A percentile compares a stretch with the other conserved stretches of the same genome.
phyloP scores from a whole-genome alignment of 1,284 basidiomycete species.

The Tylopilus orsonianus region DNA sequence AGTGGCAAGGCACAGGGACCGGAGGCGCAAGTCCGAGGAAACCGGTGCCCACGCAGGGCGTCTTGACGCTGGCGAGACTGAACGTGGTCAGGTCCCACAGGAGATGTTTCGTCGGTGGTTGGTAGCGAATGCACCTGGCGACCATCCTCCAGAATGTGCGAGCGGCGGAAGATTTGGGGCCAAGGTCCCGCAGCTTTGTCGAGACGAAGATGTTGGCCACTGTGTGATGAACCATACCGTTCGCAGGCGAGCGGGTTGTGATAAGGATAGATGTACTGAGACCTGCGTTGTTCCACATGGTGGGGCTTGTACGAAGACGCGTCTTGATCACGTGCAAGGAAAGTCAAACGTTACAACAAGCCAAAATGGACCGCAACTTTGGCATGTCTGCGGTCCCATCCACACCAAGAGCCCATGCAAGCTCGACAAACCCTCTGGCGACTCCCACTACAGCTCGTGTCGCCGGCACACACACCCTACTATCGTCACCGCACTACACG shows the following conservation, averaged over 20 bases:
- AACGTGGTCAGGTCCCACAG: slow-evolving; percentile 24
- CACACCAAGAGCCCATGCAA: slow-evolving; percentile 26
- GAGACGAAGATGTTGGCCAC: slow-evolving; percentile 30
- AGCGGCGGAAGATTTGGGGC: slow-evolving; percentile 23
- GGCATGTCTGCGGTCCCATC: slow-evolving; percentile 29
- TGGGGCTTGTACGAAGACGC: slow-evolving; percentile 8
- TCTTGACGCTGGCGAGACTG: slow-evolving; percentile 29
- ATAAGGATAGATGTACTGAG: slow-evolving; percentile 32
- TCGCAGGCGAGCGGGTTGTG: slow-evolving; percentile 24
- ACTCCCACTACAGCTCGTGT: slow-evolving; percentile 56
- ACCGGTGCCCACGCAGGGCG: slow-evolving; percentile 19
- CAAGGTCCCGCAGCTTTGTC: slow-evolving; percentile 28
- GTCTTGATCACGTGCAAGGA: slow-evolving; percentile 21
- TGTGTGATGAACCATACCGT: slow-evolving; percentile 30
- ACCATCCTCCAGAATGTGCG: slow-evolving; percentile 31
- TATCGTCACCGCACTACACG: slow-evolving; percentile 73
- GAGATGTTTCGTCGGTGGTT: slow-evolving; percentile 26
- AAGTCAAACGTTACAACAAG: slow-evolving; percentile 10
- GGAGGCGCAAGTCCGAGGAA: slow-evolving; percentile 25
- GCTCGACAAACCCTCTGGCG: slow-evolving; percentile 26
- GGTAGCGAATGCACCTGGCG: slow-evolving; percentile 27
- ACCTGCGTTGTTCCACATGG: slow-evolving; percentile 30
- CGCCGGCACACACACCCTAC: slow-evolving; percentile 47
- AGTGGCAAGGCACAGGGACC: neutral
- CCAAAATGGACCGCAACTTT: neutral